Base-by-base conservation (phyloP, 129 eudicot genomes). In the Chrysanthemum lavandulifolium region DNA sequence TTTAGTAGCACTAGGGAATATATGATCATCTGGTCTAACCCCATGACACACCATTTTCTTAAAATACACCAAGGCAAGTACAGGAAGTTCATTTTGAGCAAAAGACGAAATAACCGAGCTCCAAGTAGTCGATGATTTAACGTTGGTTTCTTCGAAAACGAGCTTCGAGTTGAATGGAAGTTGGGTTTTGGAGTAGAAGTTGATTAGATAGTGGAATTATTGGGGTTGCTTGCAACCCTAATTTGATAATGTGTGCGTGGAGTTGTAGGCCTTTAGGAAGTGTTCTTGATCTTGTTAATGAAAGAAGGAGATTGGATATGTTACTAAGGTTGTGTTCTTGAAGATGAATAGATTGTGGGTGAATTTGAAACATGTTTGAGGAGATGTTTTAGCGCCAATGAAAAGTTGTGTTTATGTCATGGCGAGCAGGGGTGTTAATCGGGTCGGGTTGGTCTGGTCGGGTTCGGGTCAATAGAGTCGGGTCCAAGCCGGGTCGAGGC, bases 81-180 rank as follows among this genome's bases (percentile, higher is more conserved):
- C 9, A 1, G 98, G 97, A 60, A 87, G 87, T 25, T 89, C 97
- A 73, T 93, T 93, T 51, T 93, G 95, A 40, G 96, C 52, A 49
- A 90, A 86, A 31, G 82, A 81, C 13, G 97, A 84, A 54, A 93
- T 90, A 16, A 93, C 59, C 0, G 98, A 89, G 61, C 92, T 93
- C 98, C 98, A 93, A 67, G 98, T 89, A 23, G 97, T 90, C 51
- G 91, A 74, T 15, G 92, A 76, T 66, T 87, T 93, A 52, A 82
- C 13, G 0, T 72, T 82, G 64, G 92, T 67, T 70, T 90, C 97
- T 3, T 86, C 74, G 49, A 93, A 93, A 7, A 87, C 52, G 55
- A 59, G 84, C 72, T 69, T 71, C 48, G 98, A 81, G 40, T 80
- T 21, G 7, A 73, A 31, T 10, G 98, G 96, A 54, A 76, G 96